Evolutionary conservation across 2,329 filamentous ascomycete genomes (phyloP).

Genomic region (Verticillium longisporum): DNA sequence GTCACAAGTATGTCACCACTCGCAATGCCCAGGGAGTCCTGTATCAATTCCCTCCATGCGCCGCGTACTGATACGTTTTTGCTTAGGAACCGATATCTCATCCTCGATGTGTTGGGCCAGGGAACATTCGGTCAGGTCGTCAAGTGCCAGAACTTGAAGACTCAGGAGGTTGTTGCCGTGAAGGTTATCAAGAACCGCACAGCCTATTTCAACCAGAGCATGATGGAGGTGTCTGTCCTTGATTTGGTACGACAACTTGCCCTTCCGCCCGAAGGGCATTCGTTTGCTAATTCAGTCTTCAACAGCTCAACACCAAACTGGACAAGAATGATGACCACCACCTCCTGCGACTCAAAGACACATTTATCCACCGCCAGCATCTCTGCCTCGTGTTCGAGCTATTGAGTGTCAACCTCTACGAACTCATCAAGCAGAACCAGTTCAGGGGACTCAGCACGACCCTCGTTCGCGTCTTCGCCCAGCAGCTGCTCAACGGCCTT

Average conservation of each 20-base stretch:
- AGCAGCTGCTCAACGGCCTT: conserved; percentile 89
- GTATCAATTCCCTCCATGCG: not conserved
- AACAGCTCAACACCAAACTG: conserved; percentile 89
- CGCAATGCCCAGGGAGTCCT: not conserved
- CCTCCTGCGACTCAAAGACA: conserved; percentile 88
- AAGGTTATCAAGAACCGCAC: conserved; percentile 99
- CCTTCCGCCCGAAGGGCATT: not conserved
- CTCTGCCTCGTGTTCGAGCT: conserved; percentile 94
- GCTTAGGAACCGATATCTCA: conserved; percentile 82
- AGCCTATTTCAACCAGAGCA: conserved; percentile 99
- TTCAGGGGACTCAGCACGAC: conserved; percentile 97
- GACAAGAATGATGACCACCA: conserved; percentile 99
- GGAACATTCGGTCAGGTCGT: conserved; percentile 98
- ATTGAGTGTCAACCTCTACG: conserved; percentile 94
- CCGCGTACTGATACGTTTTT: not conserved
- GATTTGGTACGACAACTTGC: conserved; percentile 63
- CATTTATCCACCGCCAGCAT: conserved; percentile 96
- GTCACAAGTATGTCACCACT: conserved; percentile 71
- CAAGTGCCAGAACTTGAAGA: conserved; percentile 97
- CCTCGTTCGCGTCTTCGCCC: conserved; percentile 91
- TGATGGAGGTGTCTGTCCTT: conserved; percentile 99
- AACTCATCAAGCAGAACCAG: conserved; percentile 98
- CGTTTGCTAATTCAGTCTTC: conserved; percentile 1
- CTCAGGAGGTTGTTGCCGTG: conserved; percentile 95
- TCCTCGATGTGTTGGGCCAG: conserved; percentile 92